Evolutionary conservation across 345 rosid species (phyloP), one percentile per base, ranked within the genome.

Genomic region (Pelargonium nanum): DNA sequence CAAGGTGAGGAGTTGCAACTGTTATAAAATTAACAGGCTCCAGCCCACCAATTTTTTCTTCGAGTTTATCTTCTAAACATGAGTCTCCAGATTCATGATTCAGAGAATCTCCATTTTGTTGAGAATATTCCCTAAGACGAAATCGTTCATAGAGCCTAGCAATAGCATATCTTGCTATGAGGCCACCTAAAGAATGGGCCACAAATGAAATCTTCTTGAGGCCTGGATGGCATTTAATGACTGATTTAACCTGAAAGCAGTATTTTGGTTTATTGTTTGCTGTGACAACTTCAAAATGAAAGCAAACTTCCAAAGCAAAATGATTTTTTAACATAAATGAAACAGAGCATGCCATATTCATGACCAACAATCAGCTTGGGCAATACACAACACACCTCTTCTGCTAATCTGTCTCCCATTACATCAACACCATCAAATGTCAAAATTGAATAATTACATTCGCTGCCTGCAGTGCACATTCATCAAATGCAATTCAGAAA

Each of bases 131-230:
- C 57, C 66, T 28, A 4, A 32, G 63, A 8, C 68, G 58, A 40
- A 68, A 82, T 59, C 48, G 69, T 59, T 59, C 80, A 60, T 83
- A 88, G 57, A 91, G 96, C 73, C 81, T 72, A 15, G 84, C 98
- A 61, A 91, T 77, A 16, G 96, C 92, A 71, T 86, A 91, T 65
- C 98, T 86, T 68, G 88, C 81, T 51, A 91, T 53, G 59, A 91
- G 72, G 57, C 98, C 98, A 65, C 98, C 98, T 68, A 91, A 73
- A 53, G 98, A 91, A 77, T 88, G 95, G 56, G 88, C 86, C 25
- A 91, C 63, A 71, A 88, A 83, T 56, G 96, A 91, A 56, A 91
- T 85, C 81, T 83, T 91, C 70, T 22, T 68, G 9, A 88, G 74
- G 62, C 70, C 65, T 17, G 87, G 83, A 61, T 82, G 80, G 30